Conservation (phyloP, 2,329 filamentous ascomycete genomes). For the Aspergillus aculeatinus region DNA sequence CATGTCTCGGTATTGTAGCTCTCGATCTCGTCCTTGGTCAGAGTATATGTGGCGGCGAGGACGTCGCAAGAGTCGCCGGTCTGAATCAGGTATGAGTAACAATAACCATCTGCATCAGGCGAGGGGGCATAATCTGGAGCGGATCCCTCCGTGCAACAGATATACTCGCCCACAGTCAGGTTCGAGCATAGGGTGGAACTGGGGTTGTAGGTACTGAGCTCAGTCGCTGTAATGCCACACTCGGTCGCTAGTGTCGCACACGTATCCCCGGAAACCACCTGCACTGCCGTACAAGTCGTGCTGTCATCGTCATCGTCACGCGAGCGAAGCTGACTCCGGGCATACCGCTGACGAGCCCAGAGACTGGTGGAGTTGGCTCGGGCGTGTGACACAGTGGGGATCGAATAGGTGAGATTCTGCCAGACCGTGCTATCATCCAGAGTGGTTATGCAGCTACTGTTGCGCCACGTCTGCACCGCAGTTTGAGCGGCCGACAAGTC, state of each 20-base stretch:
- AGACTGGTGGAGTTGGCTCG: not conserved
- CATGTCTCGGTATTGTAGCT: slow-evolving; percentile 46
- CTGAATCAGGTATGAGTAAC: slow-evolving; percentile 35
- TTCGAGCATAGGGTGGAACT: slow-evolving; percentile 25
- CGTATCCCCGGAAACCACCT: slow-evolving; percentile 37
- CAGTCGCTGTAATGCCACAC: slow-evolving; percentile 39
- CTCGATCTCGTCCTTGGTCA: not conserved
- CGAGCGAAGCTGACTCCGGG: not conserved
- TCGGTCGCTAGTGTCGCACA: slow-evolving; percentile 38
- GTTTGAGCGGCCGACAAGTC: no score
- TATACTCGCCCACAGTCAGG: slow-evolving; percentile 22
- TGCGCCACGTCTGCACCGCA: no score
- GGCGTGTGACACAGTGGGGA: not conserved
- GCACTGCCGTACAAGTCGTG: not conserved
- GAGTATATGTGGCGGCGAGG: slow-evolving; percentile 9
- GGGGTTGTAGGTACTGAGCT: slow-evolving; percentile 44
- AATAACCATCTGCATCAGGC: slow-evolving; percentile 38
- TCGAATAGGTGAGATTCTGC: no score
- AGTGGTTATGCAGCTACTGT: no score
- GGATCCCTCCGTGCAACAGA: slow-evolving; percentile 19
- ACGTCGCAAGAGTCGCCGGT: slow-evolving; percentile 33
- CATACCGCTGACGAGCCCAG: not conserved
- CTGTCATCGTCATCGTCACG: no score
- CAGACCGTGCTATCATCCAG: no score
- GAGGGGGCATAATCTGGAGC: slow-evolving; percentile 31